Base-by-base conservation (phyloP, 169 alveolate genomes). In the Theileria parva region DNA sequence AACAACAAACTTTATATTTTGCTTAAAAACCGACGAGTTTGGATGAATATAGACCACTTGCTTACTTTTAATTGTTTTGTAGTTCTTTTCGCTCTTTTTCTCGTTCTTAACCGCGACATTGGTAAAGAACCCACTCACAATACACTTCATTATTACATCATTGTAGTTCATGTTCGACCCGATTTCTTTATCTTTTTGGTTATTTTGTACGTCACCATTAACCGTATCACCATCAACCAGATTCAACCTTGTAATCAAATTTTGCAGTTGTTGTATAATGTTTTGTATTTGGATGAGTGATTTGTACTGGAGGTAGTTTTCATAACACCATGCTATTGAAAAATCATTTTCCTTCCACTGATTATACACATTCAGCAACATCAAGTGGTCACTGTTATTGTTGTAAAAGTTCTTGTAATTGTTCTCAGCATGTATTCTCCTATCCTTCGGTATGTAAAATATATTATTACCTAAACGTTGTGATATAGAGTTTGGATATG, bases 301-400 rank as follows among this genome's bases (percentile, higher is more conserved):
- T 85, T 96, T 92, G 51, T 93, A 88, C 88, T 99, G 99, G 66
- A 99, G 94, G 85, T 95, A 99, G 85, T 97, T 97, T 86, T 99
- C 99, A 85, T 91, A 95, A 81, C 99, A 97, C 99, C 99, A 99
- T 25, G 96, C 91, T 19, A 91, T 86, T 44, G 96, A 91, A 84
- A 80, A 97, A 60, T 94, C 97, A 15, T 97, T 95, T 55, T 98
- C 99, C 86, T 96, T 98, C 99, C 99, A 99, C 91, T 97, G 97
- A 61, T 96, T 95, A 91, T 94, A 98, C 48, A 98, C 98, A 81
- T 97, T 96, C 86, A 98, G 92, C 69, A 98, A 89, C 21, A 98
- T 95, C 64, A 98, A 88, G 87, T 97, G 99, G 92, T 99, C 99
- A 19, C 99, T 99, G 15, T 96, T 97, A 39, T 96, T 95, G 59